Percentiles rank a stretch among this genome's conserved stretches.
These are phyloP conservation scores for Phytophthora pluvialis DNA, from an alignment of 352 stramenopile genomes.

Conservation along the genomic window DNA sequence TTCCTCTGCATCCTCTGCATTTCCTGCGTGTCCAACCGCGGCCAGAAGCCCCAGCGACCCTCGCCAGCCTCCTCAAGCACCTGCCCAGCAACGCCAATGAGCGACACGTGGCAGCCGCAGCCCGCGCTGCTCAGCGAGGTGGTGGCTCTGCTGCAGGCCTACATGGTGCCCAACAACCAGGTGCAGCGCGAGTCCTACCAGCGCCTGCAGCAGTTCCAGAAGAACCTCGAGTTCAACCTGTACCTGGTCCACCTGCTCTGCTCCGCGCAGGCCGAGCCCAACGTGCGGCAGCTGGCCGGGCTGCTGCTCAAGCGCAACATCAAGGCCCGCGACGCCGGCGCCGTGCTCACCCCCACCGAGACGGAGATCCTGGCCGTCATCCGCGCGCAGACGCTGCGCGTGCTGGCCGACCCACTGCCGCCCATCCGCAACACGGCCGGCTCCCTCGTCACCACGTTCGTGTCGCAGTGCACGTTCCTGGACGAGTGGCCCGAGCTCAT, in stretches of 20 bases:
- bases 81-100: slow-evolving; percentile 26
- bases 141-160: slow-evolving; percentile 78
- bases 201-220: slow-evolving; percentile 87
- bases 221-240: slow-evolving; percentile 91
- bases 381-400: slow-evolving; percentile 71
- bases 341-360: slow-evolving; percentile 57
- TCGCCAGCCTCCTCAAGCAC: too few species aligned
- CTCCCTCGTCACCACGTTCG: slow-evolving; percentile 86
- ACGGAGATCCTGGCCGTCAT: slow-evolving; percentile 84
- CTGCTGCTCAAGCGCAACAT: slow-evolving; percentile 90
- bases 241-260: slow-evolving; percentile 89
- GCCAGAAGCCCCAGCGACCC: not conserved
- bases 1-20: slow-evolving; percentile 16
- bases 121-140: slow-evolving; percentile 77
- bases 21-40: slow-evolving; percentile 9
- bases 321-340: slow-evolving; percentile 73
- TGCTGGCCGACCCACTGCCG: slow-evolving; percentile 65
- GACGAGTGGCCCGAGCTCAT: slow-evolving; percentile 92
- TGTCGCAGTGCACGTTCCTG: slow-evolving; percentile 88
- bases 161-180: slow-evolving; percentile 87
- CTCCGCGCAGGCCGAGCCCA: slow-evolving; percentile 55
- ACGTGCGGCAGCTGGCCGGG: slow-evolving; percentile 79
- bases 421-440: slow-evolving; percentile 83
- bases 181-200: slow-evolving; percentile 84
- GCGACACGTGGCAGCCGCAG: slow-evolving; percentile 78